Conservation (phyloP, 495 filamentous ascomycete species). For the Penicillium angulare region DNA sequence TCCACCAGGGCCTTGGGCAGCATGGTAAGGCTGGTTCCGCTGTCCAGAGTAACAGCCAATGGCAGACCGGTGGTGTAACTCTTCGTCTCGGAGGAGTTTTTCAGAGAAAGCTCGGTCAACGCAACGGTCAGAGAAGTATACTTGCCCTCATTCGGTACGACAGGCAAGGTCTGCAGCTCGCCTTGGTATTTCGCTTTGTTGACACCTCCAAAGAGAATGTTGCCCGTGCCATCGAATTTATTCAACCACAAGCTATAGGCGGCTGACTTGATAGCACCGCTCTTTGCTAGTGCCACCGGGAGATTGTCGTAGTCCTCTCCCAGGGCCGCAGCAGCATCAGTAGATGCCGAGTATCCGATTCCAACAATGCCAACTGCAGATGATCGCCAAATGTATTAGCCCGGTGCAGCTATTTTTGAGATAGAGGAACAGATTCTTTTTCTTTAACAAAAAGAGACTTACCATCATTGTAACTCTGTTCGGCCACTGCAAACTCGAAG, state of each 20-base stretch:
- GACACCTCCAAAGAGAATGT: slow-evolving; percentile 84
- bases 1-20: slow-evolving; percentile 64
- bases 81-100: slow-evolving; percentile 33
- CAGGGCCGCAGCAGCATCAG: slow-evolving; percentile 49
- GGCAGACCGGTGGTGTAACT: slow-evolving; percentile 51
- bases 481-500: slow-evolving; percentile 76
- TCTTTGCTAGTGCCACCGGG: slow-evolving; percentile 66
- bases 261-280: slow-evolving; percentile 65
- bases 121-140: slow-evolving; percentile 75
- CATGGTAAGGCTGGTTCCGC: slow-evolving; percentile 71
- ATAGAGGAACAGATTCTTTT: too few species aligned
- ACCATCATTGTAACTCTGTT: slow-evolving; percentile 52
- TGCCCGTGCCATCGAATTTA: slow-evolving; percentile 70
- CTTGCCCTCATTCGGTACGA: slow-evolving; percentile 48
- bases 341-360: slow-evolving; percentile 62
- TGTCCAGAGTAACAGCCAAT: slow-evolving; percentile 73
- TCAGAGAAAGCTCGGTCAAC: slow-evolving; percentile 54
- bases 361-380: slow-evolving; percentile 71
- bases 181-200: slow-evolving; percentile 73
- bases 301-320: slow-evolving; percentile 55
- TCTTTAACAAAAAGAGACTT: slow-evolving; percentile 11
- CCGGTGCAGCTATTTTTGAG: too few species aligned
- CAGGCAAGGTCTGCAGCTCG: slow-evolving; percentile 65
- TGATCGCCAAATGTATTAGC: too few species aligned
- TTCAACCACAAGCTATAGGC: slow-evolving; percentile 89